These are phyloP conservation scores for Cladosporium sp. DNA, from an alignment of 2,329 filamentous ascomycete species.

Conservation along the genomic window DNA sequence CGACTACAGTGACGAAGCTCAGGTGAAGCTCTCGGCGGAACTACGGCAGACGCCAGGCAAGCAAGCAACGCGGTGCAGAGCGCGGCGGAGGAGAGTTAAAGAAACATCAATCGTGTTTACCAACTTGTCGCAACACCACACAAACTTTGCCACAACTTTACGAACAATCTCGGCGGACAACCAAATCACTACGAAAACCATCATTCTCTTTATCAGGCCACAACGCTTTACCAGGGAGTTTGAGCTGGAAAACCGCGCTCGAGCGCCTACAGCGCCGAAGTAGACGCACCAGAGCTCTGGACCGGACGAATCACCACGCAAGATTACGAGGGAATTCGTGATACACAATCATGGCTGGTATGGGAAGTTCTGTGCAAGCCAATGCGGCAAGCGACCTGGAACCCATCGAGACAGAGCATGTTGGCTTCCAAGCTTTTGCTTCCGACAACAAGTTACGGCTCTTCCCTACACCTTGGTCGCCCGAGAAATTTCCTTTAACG, in stretches of 20 bases:
- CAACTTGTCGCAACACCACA: not conserved
- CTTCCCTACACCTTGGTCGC: conserved; percentile 75
- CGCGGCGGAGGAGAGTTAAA: conserved; percentile 7
- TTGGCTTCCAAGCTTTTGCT: conserved; percentile 79
- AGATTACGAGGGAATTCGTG: not conserved
- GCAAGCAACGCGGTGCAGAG: conserved; percentile 3
- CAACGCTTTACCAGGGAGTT: not conserved
- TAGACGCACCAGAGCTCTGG: not conserved
- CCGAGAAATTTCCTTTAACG: conserved; percentile 66
- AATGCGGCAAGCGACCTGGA: conserved; percentile 58
- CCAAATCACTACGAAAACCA: not conserved
- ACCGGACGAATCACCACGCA: not conserved
- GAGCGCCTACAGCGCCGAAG: conserved; percentile 8
- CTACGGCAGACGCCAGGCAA: not conserved
- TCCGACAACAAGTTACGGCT: conserved; percentile 80
- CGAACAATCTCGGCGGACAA: not conserved
- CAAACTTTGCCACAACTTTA: not conserved
- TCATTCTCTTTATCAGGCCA: not conserved
- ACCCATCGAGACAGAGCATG: conserved; percentile 73
- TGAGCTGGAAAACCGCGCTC: conserved; percentile 2
- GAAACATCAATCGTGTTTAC: conserved; percentile 14
- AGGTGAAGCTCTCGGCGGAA: conserved; percentile 5
- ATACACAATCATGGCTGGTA: conserved; percentile 8
- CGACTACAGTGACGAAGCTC: conserved; percentile 16
- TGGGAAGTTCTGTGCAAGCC: conserved; percentile 2